Conservation (phyloP, 805 yeast species). For the Sungouiozyma ichnusensis region DNA sequence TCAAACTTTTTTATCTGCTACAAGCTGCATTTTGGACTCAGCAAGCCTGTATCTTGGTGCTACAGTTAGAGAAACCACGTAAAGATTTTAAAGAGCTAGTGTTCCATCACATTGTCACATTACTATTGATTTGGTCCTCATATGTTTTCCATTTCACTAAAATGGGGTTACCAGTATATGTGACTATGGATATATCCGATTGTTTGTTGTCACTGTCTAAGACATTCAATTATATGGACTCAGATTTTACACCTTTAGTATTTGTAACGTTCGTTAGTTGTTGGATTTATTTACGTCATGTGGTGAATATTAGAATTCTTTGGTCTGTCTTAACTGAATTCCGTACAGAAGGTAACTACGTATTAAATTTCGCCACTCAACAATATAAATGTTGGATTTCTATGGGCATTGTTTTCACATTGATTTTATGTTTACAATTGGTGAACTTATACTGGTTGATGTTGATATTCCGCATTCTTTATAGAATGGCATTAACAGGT, state of each 20-base stretch:
- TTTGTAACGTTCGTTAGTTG: conserved; percentile 54
- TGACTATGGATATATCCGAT: conserved; percentile 95
- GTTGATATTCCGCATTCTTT: conserved; percentile 67
- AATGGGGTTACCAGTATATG: conserved; percentile 84
- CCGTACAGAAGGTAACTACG: conserved; percentile 71
- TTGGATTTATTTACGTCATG: conserved; percentile 90
- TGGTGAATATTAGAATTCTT: conserved; percentile 65
- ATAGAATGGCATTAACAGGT: conserved; percentile 51
- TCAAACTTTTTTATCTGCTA: conserved; percentile 74
- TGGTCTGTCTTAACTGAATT: conserved; percentile 84
- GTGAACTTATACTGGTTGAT: conserved; percentile 85
- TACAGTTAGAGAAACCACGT: conserved; percentile 90
- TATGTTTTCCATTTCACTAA: conserved; percentile 93
- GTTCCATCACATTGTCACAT: conserved; percentile 87
- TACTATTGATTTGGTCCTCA: conserved; percentile 74
- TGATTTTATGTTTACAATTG: conserved; percentile 71
- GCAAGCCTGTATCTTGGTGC: conserved; percentile 71
- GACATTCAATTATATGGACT: conserved; percentile 75
- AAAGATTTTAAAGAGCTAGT: conserved; percentile 87
- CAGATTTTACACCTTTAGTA: conserved; percentile 50
- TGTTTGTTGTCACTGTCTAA: conserved; percentile 77
- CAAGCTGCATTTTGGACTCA: conserved; percentile 98
- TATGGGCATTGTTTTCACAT: conserved; percentile 73
- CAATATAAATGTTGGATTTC: conserved; percentile 96
- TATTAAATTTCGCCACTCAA: conserved; percentile 74